Base-by-base conservation (phyloP, 305 asterid species). In the Fraxinus floribunda region DNA sequence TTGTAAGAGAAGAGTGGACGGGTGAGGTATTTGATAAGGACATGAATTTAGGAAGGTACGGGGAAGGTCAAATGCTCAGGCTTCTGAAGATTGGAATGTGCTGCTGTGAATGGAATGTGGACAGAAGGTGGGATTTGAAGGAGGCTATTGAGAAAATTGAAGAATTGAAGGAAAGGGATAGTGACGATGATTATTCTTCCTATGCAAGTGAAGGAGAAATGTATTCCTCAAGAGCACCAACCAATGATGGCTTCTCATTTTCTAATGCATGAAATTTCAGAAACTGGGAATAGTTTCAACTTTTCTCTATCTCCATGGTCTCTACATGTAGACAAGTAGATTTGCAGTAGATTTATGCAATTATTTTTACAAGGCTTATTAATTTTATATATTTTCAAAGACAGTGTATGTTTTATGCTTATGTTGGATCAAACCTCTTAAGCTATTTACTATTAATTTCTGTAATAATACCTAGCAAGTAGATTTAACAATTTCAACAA, bases 1-100 rank as follows among this genome's bases (percentile, higher is more conserved):
- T 90, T 32, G 91, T 90, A 30, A 88, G 90, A 77, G 95, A 89
- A 80, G 95, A 92, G 79, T 89, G 93, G 94, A 84, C 90, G 0
- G 90, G 86, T 0, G 93, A 90, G 84, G 90, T 89, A 15, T 87
- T 92, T 18, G 94, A 92, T 68, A 90, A 88, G 88, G 93, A 88
- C 35, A 91, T 92, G 94, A 80, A 79, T 22, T 60, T 68, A 24
- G 75, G 76, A 5, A 84, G 57, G 30, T 80, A 70, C 16, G 77
- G 87, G 7, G 89, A 88, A 83, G 92, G 88, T 0, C 86, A 90
- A 80, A 92, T 92, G 93, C 88, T 86, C 24, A 84, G 87, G 87
- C 86, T 92, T 7, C 44, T 92, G 85, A 91, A 87, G 70, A 91
- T 92, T 41, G 96, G 96, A 10, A 87, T 91, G 92, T 83, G 91